Percentiles rank a stretch among this genome's conserved stretches.
phyloP scores from a whole-genome alignment of 2,329 filamentous ascomycete species.

The Gremmenia infestans region DNA sequence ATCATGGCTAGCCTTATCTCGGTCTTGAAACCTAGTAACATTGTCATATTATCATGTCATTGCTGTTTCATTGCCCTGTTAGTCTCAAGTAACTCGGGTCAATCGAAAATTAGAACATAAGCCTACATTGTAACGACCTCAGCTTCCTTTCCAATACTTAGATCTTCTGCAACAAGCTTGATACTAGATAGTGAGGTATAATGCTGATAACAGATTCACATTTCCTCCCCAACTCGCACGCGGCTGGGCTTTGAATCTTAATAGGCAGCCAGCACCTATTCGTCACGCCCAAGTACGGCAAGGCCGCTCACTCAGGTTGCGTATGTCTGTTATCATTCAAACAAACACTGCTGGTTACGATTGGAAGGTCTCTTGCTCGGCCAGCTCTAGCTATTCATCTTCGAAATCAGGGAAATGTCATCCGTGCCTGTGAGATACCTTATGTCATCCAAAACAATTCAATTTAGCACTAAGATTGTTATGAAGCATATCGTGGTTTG shows the following conservation, averaged over 20 bases:
- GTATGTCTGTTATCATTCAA: neutral
- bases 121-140: neutral
- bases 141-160: neutral
- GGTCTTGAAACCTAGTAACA: constrained; percentile 14
- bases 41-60: constrained; percentile 8
- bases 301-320: neutral
- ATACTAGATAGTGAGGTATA: too few species aligned
- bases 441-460: neutral
- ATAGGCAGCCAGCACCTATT: neutral
- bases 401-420: neutral
- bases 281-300: neutral
- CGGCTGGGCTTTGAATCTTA: neutral
- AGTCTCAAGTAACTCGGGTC: neutral
- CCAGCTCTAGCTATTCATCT: neutral
- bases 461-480: neutral
- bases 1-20: neutral
- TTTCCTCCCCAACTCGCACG: neutral
- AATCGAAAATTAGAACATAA: neutral
- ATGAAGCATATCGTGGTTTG: neutral
- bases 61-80: neutral
- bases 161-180: too few species aligned
- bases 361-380: neutral
- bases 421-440: neutral
- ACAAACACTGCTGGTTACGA: neutral
- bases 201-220: neutral